Evolutionary conservation across 1,139 yeast genomes (phyloP).

Genomic region (Protomyces arabidopsidicola): DNA sequence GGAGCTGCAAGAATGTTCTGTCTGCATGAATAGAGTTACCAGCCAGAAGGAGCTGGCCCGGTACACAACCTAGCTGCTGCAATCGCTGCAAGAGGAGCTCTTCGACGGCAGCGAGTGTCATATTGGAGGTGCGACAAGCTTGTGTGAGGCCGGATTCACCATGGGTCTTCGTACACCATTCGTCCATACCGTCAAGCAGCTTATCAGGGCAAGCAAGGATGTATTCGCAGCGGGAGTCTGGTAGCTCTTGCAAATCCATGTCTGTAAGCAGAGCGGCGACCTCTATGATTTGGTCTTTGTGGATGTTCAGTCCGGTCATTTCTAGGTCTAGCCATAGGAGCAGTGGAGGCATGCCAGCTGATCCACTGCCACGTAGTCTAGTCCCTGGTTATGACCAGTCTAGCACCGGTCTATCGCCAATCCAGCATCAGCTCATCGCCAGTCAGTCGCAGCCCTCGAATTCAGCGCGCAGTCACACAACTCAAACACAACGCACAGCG

Average conservation of each 20-base stretch:
- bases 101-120: constrained; percentile 52
- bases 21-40: constrained; percentile 95
- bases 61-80: constrained; percentile 50
- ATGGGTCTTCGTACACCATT: constrained; percentile 82
- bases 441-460: no score
- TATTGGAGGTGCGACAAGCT: not conserved
- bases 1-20: constrained; percentile 72
- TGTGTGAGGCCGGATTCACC: constrained; percentile 41
- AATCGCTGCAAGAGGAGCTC: constrained; percentile 60
- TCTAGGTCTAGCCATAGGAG: constrained; percentile 30
- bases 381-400: no score
- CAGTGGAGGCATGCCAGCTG: not conserved
- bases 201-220: constrained; percentile 66
- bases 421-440: no score
- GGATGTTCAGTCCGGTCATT: constrained; percentile 88
- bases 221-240: constrained; percentile 66
- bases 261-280: constrained; percentile 89
- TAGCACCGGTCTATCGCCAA: no score
- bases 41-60: constrained; percentile 60
- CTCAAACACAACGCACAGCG: not conserved
- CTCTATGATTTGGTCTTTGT: constrained; percentile 71
- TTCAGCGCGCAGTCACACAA: not conserved
- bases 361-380: not conserved
- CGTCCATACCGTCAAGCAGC: constrained; percentile 68
- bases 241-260: constrained; percentile 64